These are phyloP conservation scores for Rosa multiflora DNA, from an alignment of 306 rosid genomes.

Conservation along the genomic window DNA sequence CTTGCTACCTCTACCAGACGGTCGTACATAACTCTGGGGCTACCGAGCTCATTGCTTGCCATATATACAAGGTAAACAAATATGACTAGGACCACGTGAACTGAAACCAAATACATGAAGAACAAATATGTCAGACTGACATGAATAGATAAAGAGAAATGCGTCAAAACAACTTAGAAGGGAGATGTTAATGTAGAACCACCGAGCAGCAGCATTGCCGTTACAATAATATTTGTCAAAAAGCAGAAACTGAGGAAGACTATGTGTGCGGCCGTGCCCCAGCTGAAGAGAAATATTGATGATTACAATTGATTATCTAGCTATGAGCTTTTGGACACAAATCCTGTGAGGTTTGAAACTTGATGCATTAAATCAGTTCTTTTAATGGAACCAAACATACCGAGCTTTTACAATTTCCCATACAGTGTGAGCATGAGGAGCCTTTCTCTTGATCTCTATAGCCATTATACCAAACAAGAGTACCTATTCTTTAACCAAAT, in stretches of 20 bases:
- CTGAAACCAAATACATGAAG: slow-evolving; percentile 34
- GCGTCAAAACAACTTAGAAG: not conserved
- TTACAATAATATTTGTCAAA: slow-evolving; percentile 82
- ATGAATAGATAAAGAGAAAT: not conserved
- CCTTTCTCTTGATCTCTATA: slow-evolving; percentile 95
- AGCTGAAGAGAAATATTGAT: slow-evolving; percentile 48
- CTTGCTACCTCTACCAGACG: slow-evolving; percentile 71
- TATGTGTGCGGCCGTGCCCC: slow-evolving; percentile 83
- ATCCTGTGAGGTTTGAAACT: not conserved
- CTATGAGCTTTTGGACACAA: not conserved
- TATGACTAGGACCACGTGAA: slow-evolving; percentile 79
- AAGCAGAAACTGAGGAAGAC: slow-evolving; percentile 87
- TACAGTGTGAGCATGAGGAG: slow-evolving; percentile 90
- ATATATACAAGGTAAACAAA: slow-evolving; percentile 88
- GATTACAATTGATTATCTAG: slow-evolving; percentile 6
- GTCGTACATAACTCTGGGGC: slow-evolving; percentile 61
- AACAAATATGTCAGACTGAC: slow-evolving; percentile 14
- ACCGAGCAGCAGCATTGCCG: slow-evolving; percentile 94
- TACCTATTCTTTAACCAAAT: slow-evolving; percentile 38
- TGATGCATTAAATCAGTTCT: not conserved
- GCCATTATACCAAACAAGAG: slow-evolving; percentile 90
- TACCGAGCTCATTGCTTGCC: slow-evolving; percentile 78
- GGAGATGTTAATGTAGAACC: slow-evolving; percentile 52
- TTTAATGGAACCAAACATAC: slow-evolving; percentile 37
- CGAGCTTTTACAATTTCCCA: slow-evolving; percentile 96